phyloP scores from a whole-genome alignment of 495 filamentous ascomycete species.

The Xylaria cubensis region DNA sequence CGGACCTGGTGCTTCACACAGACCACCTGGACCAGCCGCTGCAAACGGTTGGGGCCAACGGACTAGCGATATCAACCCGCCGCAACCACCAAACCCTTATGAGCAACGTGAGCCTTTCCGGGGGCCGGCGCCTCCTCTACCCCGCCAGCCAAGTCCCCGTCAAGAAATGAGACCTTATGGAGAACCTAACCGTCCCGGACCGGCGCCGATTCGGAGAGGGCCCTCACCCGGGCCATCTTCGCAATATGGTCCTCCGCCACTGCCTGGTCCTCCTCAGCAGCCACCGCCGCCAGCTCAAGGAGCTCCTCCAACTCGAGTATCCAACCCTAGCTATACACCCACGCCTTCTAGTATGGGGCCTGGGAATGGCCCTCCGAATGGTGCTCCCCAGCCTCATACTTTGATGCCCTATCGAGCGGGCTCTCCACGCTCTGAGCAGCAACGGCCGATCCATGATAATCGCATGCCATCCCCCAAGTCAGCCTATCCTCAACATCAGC shows the following conservation, averaged over 20 bases:
- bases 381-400: slow-evolving; percentile 69
- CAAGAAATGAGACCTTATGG: slow-evolving; percentile 76
- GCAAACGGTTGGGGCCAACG: slow-evolving; percentile 76
- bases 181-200: slow-evolving; percentile 69
- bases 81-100: slow-evolving; percentile 76
- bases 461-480: slow-evolving; percentile 83
- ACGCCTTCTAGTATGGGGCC: slow-evolving; percentile 58
- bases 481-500: slow-evolving; percentile 79
- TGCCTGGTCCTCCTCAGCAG: slow-evolving; percentile 58
- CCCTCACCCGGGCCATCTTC: slow-evolving; percentile 59
- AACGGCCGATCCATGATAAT: slow-evolving; percentile 82
- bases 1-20: slow-evolving; percentile 57
- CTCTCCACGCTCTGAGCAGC: slow-evolving; percentile 81
- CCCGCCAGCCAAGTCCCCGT: slow-evolving; percentile 71
- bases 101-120: slow-evolving; percentile 76
- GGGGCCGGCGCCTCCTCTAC: slow-evolving; percentile 64
- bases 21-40: slow-evolving; percentile 65
- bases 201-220: slow-evolving; percentile 52
- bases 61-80: slow-evolving; percentile 78
- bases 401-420: slow-evolving; percentile 80
- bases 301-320: slow-evolving; percentile 64
- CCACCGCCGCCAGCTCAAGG: slow-evolving; percentile 43
- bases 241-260: slow-evolving; percentile 64
- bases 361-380: slow-evolving; percentile 56
- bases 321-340: slow-evolving; percentile 74